Conservation (phyloP, 2,329 filamentous ascomycete genomes). For the Sordariomycetes sp. region DNA sequence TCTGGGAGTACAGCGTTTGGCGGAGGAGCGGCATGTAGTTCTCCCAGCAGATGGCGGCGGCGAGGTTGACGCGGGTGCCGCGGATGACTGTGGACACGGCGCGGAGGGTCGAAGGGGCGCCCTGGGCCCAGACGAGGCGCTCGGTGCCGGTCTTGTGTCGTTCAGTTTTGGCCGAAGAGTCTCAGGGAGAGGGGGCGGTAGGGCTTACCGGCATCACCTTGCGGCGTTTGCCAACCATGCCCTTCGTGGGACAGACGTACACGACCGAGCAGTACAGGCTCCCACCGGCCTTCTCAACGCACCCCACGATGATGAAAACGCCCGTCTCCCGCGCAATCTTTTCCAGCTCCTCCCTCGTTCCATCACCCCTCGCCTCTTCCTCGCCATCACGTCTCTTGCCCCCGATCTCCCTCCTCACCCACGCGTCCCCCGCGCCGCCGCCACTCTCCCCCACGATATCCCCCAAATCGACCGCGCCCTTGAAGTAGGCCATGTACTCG, state of each 20-base stretch:
- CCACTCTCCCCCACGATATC: constrained; percentile 52
- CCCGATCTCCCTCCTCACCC: constrained; percentile 52
- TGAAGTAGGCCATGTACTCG: constrained; percentile 74
- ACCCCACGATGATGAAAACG: constrained; percentile 70
- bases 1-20: constrained; percentile 76
- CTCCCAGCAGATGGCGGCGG: constrained; percentile 90
- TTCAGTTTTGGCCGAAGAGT: neutral
- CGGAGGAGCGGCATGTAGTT: constrained; percentile 89
- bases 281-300: constrained; percentile 71
- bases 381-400: constrained; percentile 4
- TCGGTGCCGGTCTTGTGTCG: constrained; percentile 58
- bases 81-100: constrained; percentile 73
- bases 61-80: constrained; percentile 69
- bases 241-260: constrained; percentile 67
- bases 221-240: constrained; percentile 71
- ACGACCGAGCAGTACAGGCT: constrained; percentile 76
- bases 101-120: constrained; percentile 64
- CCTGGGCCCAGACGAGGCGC: constrained; percentile 81
- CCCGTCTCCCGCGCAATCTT: constrained; percentile 63
- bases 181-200: neutral
- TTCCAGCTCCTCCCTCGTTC: constrained; percentile 73
- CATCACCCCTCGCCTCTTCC: constrained; percentile 27
- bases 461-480: constrained; percentile 69
- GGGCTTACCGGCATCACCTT: constrained; percentile 77
- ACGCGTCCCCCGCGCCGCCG: constrained; percentile 60